Evolutionary conservation across 192 early-diverging fungal genomes (phyloP), one percentile per base, ranked within the genome.

Genomic region (Powellomyces hirtus): DNA sequence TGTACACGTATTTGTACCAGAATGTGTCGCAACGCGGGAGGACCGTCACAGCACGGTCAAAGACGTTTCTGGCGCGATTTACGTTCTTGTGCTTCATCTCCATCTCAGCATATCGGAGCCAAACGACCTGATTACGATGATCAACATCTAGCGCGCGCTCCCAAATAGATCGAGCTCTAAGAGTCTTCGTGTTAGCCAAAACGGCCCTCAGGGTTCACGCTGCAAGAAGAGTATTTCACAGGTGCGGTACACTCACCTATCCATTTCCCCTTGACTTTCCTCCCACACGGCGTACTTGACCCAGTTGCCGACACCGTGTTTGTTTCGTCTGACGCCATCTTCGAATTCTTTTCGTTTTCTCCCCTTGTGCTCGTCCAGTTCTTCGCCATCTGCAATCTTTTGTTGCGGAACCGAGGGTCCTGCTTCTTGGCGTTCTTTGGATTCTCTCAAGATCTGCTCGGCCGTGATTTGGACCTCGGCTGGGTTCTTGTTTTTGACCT

Each of bases 401-500:
- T 97, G 91, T 76, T 91, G 81, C 10, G 94, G 84, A 56, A 88
- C 77, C 59, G 79, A 75, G 68, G 85, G 78, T 36, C 85, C 80
- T 6, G 81, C 60, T 74, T 91, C 86, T 63, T 86, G 75, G 37
- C 91, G 88, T 59, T 94, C 93, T 66, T 92, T 90, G 13, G 94
- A 92, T 74, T 99, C 97, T 37, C 94, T 88, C 29, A 99, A 87
- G 50, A 99, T 91, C 80, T 99, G 97, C 81, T 99, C 97, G 14
- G 97, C 97, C 24, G 96, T 98, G 77, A 99, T 99, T 77, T 99
- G 97, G 18, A 98, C 84, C 6, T 90, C 86, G n/a, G 95, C 94
- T 1, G 97, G 89, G 78, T 90, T 96, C 84, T 99, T 99, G 82
- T 99, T 98, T 77, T 96, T 96, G 75, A 98, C 94, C 71, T 79